Evolutionary conservation across 1,139 yeast genomes (phyloP).

Genomic region (Debaryomyces robertsiae): DNA sequence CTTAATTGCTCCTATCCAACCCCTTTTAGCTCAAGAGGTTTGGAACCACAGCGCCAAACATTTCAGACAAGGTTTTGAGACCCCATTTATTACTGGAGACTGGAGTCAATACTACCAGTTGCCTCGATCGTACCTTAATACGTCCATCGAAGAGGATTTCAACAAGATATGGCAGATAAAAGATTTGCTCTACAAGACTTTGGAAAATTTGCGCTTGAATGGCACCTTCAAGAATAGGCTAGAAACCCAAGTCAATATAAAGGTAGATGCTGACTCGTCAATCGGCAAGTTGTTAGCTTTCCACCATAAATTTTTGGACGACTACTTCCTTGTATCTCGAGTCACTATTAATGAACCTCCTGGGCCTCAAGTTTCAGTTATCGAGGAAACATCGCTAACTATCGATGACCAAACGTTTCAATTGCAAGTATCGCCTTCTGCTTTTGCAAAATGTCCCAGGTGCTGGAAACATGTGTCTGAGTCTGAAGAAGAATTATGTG

Average conservation of each 20-base stretch:
- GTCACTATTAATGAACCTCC: constrained; percentile 38
- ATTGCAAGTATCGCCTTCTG: constrained; percentile 48
- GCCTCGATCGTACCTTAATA: constrained; percentile 28
- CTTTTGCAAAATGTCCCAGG: constrained; percentile 74
- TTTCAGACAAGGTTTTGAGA: constrained; percentile 32
- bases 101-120: constrained; percentile 33
- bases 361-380: not conserved
- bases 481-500: constrained; percentile 58
- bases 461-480: constrained; percentile 83
- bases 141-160: constrained; percentile 42
- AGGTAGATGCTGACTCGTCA: constrained; percentile 18
- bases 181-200: constrained; percentile 46
- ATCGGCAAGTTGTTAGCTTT: constrained; percentile 17
- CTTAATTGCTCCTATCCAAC: constrained; percentile 77
- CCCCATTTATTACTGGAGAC: constrained; percentile 58
- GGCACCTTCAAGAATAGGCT: constrained; percentile 60
- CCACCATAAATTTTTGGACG: constrained; percentile 44
- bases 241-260: constrained; percentile 56
- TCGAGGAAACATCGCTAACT: constrained; percentile 13
- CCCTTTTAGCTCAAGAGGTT: constrained; percentile 82
- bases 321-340: constrained; percentile 68
- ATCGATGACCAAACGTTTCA: constrained; percentile 31
- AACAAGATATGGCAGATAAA: constrained; percentile 47
- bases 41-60: constrained; percentile 60
- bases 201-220: constrained; percentile 35